Evolutionary conservation across 257 asterid genomes (phyloP).

Genomic region (Fraxinus excelsior): DNA sequence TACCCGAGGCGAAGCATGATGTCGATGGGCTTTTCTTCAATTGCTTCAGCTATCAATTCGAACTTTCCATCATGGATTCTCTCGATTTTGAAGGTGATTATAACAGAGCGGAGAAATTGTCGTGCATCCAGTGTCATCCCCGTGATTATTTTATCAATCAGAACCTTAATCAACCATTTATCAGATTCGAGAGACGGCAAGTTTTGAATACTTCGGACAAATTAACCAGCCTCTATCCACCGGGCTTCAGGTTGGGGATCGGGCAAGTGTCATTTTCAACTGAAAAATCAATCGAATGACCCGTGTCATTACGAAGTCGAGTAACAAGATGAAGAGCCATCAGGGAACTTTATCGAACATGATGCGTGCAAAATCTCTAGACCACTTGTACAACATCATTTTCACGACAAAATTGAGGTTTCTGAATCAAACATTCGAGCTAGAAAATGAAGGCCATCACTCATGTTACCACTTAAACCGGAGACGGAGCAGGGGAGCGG

Average conservation of each 20-base stretch:
- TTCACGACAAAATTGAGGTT: neutral
- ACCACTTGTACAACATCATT: neutral
- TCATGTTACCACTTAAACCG: too few species aligned
- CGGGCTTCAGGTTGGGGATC: neutral
- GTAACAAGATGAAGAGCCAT: neutral
- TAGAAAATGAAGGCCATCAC: too few species aligned
- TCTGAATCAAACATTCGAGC: neutral
- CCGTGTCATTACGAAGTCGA: neutral
- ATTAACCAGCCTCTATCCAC: neutral
- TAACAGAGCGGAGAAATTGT: neutral
- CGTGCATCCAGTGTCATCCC: neutral
- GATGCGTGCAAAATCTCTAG: neutral
- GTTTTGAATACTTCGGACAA: neutral
- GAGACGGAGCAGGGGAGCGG: too few species aligned
- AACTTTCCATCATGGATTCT: neutral
- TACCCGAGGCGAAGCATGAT: too few species aligned
- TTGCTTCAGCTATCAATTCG: too few species aligned
- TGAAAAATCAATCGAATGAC: neutral
- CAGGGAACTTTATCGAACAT: too few species aligned
- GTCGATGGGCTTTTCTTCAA: too few species aligned
- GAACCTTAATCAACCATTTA: neutral
- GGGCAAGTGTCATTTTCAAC: neutral
- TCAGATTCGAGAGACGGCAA: neutral
- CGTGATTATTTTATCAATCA: neutral
- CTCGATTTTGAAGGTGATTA: neutral